Conservation (phyloP, 257 asterid genomes). For the Linaria vulgaris region DNA sequence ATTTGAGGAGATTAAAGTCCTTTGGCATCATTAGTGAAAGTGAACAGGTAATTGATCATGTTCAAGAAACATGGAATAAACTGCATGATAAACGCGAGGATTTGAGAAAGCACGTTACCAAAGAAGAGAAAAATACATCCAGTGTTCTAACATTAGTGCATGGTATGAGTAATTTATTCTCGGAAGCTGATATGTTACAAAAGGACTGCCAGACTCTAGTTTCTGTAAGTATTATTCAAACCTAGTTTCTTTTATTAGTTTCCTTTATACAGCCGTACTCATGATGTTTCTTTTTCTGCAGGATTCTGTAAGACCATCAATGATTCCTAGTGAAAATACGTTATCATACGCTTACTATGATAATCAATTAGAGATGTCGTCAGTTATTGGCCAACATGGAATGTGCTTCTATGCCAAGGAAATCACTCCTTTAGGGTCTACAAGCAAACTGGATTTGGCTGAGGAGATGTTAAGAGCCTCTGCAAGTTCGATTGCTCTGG, state of each 20-base stretch:
- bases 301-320: constrained; percentile 54
- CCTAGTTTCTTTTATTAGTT: constrained; percentile 17
- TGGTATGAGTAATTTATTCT: constrained; percentile 62
- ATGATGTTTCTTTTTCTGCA: constrained; percentile 37
- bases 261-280: constrained; percentile 22
- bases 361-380: constrained; percentile 69
- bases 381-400: constrained; percentile 73
- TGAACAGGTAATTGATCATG: constrained; percentile 36
- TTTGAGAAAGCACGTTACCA: constrained; percentile 47
- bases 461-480: constrained; percentile 78
- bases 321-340: constrained; percentile 35
- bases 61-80: constrained; percentile 71
- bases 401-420: constrained; percentile 68
- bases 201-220: constrained; percentile 51
- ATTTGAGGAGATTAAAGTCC: constrained; percentile 39
- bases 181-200: constrained; percentile 73
- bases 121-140: constrained; percentile 62
- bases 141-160: constrained; percentile 41
- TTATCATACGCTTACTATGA: constrained; percentile 61
- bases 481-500: constrained; percentile 62
- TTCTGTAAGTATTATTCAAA: constrained; percentile 44
- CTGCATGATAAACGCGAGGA: constrained; percentile 47
- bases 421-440: constrained; percentile 47
- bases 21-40: constrained; percentile 26
- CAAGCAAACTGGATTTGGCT: constrained; percentile 53